Evolutionary conservation across 202 grass and related monocot genomes (phyloP), one percentile per base, ranked within the genome.

Genomic region (Carex sylvatica): DNA sequence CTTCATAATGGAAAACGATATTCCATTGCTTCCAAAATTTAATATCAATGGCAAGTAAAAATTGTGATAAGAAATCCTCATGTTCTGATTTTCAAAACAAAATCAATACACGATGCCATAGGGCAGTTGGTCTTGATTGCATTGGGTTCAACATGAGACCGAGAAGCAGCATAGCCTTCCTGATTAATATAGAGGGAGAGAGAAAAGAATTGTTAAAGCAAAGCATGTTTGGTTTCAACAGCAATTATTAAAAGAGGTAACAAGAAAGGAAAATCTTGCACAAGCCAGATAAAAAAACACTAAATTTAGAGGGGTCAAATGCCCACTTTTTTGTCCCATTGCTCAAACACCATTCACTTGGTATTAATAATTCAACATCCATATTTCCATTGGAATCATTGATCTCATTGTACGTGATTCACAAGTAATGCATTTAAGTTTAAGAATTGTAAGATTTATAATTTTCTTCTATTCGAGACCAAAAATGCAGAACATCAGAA

Each of bases 41-140:
- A 26, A 23, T 22, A 77, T 7, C 15, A 33, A 56, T 18, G 49
- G 28, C 46, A 49, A 49, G 46, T 56, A n/a, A 61, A 15, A 0
- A 31, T 75, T 56, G 7, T 75, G 51, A n/a, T 9, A 18, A 67
- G 82, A 75, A 80, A 77, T 85, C 66, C 33, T 13, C 2, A 56
- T 18, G 16, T 79, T 65, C 65, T 86, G 23, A 85, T 79, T 85
- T 67, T 67, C 30, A 70, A 44, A 6, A 52, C 82, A 51, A 66
- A 53, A 55, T 79, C 10, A 4, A 98, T 85, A 75, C 95, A 95
- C 23, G 80, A 79, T 11, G 64, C 70, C 53, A 93, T 95, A n/a
- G 92, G 83, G 73, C 91, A 90, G 59, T 93, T 93, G 35, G 92
- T 93, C 87, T 98, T 98, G 77, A 98, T 86, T 72, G 86, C 86